Conservation (phyloP, 805 yeast genomes). For the Peterozyma toletana region DNA sequence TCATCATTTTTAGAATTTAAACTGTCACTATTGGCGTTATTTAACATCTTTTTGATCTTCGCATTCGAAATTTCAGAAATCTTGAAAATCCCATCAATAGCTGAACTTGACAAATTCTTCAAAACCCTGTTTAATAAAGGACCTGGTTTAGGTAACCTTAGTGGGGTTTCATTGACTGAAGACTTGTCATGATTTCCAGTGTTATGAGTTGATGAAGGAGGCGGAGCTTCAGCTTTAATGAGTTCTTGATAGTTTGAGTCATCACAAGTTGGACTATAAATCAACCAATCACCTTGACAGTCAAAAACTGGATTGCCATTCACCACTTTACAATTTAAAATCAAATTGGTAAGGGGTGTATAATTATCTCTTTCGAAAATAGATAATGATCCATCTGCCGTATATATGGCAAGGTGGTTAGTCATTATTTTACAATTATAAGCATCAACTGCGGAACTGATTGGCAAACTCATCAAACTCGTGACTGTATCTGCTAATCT, state of each 20-base stretch:
- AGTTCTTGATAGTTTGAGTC: conserved; percentile 26
- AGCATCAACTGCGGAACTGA: conserved; percentile 15
- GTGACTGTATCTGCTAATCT: conserved; percentile 9
- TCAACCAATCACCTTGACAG: conserved; percentile 41
- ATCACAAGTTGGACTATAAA: conserved; percentile 32
- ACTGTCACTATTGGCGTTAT: conserved; percentile 9
- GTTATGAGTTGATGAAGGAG: conserved; percentile 6
- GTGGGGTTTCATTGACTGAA: conserved; percentile 26
- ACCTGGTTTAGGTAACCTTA: conserved; percentile 36
- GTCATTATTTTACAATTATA: conserved; percentile 13
- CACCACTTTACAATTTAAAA: conserved; percentile 11
- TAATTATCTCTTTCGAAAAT: conserved; percentile 14
- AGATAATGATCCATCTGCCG: conserved; percentile 20
- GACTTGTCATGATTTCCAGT: not conserved
- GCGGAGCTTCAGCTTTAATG: conserved; percentile 5
- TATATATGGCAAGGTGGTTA: conserved; percentile 17
- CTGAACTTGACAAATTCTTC: conserved; percentile 40
- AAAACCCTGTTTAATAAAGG: conserved; percentile 42
- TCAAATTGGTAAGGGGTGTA: conserved; percentile 8
- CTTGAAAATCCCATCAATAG: conserved; percentile 42
- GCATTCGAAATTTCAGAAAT: conserved; percentile 42
- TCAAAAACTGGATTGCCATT: conserved; percentile 39
- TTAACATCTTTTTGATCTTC: conserved; percentile 32
- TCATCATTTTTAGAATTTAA: conserved; percentile 3
- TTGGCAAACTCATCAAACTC: conserved; percentile 17